Percentiles rank a stretch among this genome's conserved stretches.
phyloP scores from a whole-genome alignment of 495 filamentous ascomycete species.

The Elaphomyces granulatus region DNA sequence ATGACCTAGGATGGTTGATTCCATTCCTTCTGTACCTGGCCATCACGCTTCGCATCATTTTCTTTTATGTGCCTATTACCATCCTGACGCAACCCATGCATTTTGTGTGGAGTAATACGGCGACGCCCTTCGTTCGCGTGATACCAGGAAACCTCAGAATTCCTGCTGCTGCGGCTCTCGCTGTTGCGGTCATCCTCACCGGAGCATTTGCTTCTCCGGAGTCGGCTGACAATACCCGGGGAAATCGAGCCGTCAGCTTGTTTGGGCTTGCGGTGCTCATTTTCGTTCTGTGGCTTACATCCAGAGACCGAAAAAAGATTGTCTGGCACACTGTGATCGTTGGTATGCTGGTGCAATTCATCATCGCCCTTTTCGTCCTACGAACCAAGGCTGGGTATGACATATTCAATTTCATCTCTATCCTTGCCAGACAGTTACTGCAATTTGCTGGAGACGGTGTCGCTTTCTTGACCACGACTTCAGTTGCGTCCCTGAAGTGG shows the following conservation, averaged over 20 bases:
- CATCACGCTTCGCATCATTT: conserved; percentile 58
- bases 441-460: conserved; percentile 56
- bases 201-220: conserved; percentile 61
- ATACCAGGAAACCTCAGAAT: conserved; percentile 50
- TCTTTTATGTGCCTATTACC: conserved; percentile 54
- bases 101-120: conserved; percentile 51
- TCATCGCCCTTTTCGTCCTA: conserved; percentile 77
- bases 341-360: conserved; percentile 77
- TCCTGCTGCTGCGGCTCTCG: conserved; percentile 42
- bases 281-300: conserved; percentile 48
- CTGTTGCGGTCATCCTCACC: conserved; percentile 55
- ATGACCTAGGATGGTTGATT: conserved; percentile 68
- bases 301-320: conserved; percentile 47
- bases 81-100: conserved; percentile 50
- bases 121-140: conserved; percentile 29
- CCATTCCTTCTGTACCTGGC: conserved; percentile 71
- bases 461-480: conserved; percentile 48
- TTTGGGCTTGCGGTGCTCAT: conserved; percentile 70
- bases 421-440: conserved; percentile 51
- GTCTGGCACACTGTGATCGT: conserved; percentile 65
- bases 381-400: conserved; percentile 61
- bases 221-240: conserved; percentile 57
- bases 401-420: conserved; percentile 78
- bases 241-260: conserved; percentile 62
- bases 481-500: conserved; percentile 33